phyloP scores from a whole-genome alignment of 768 basidiomycete species.

The Auriculariales sp. region DNA sequence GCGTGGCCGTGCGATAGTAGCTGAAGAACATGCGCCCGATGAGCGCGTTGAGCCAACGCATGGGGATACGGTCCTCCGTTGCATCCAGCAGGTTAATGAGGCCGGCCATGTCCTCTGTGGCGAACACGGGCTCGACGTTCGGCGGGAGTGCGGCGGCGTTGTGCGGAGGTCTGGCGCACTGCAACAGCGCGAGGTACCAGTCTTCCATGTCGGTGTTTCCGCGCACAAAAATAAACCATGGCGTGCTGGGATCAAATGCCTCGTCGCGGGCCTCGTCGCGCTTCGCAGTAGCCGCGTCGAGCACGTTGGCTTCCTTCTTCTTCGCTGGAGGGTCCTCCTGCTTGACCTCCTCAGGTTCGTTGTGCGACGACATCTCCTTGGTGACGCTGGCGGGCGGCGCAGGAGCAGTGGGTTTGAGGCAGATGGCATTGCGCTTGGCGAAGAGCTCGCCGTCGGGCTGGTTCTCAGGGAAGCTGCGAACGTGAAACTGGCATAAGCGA shows the following conservation, averaged over 20 bases:
- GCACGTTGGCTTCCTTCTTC: slow-evolving; percentile 26
- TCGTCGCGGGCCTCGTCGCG: slow-evolving; percentile 31
- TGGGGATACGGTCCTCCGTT: slow-evolving; percentile 90
- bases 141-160: slow-evolving; percentile 44
- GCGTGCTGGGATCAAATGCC: slow-evolving; percentile 35
- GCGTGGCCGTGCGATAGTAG: slow-evolving; percentile 66
- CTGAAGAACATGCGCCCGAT: slow-evolving; percentile 88
- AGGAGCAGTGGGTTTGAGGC: slow-evolving; percentile 38
- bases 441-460: slow-evolving; percentile 81
- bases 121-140: slow-evolving; percentile 38
- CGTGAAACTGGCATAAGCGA: background rate
- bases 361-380: slow-evolving; percentile 33
- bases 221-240: slow-evolving; percentile 91
- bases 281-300: slow-evolving; percentile 16
- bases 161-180: slow-evolving; percentile 30
- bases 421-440: slow-evolving; percentile 79
- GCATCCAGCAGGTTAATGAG: slow-evolving; percentile 78
- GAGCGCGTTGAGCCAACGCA: slow-evolving; percentile 93
- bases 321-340: slow-evolving; percentile 16
- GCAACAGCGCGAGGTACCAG: slow-evolving; percentile 77
- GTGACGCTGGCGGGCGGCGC: slow-evolving; percentile 26
- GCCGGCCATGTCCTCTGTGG: slow-evolving; percentile 62
- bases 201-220: slow-evolving; percentile 92
- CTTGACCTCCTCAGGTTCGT: slow-evolving; percentile 12
- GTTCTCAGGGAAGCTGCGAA: slow-evolving; percentile 36